Evolutionary conservation across 2,329 filamentous ascomycete genomes (phyloP), one percentile per base, ranked within the genome.

Genomic region (Diaporthe destruens): DNA sequence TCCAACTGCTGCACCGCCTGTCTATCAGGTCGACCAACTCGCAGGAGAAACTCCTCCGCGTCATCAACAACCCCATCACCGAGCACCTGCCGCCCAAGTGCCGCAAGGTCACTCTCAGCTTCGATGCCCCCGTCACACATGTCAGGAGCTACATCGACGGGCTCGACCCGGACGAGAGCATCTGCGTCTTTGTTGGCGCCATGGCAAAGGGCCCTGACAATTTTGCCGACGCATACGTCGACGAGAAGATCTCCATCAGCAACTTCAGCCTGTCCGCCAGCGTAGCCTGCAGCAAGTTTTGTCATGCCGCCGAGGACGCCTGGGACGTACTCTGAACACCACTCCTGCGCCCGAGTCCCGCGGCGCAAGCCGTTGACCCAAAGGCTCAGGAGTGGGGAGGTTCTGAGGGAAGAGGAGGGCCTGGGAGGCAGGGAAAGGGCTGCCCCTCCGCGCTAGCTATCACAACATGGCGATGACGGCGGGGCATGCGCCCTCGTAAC

Each of bases 201-300:
- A 99, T 99, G 96, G 96, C 96, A 73, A 98, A 98, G 86, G 96
- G 96, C 23, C 90, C 91, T 70, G 96, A 99, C 81, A 96, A 94
- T 83, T 99, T 99, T 81, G 96, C 96, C 76, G 96, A 99, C 81
- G 89, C 90, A 53, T 94, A 93, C 84, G 97, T 98, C 79, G 96
- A 98, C 80, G 96, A 99, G 85, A 94, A 97, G 80, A 98, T 99
- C 80, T 94, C 93, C 78, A 98, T 99, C 85, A 98, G 96, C 88
- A 98, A 98, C 84, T 99, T 94, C 88, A 98, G 95, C 80, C 88
- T 99, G 75, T 98, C 94, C 80, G 96, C 96, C 74, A 98, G 96
- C 86, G 96, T 99, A 75, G 96, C 96, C 55, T 99, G 96, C 88
- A 98, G 96, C 90, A 99, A 98, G 84, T 98, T 99, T 87, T 98